A percentile compares a stretch with the other conserved stretches of the same genome.
Evolutionary conservation across 1,284 basidiomycete species (phyloP).

Genomic region (Rhodotorula sp.): DNA sequence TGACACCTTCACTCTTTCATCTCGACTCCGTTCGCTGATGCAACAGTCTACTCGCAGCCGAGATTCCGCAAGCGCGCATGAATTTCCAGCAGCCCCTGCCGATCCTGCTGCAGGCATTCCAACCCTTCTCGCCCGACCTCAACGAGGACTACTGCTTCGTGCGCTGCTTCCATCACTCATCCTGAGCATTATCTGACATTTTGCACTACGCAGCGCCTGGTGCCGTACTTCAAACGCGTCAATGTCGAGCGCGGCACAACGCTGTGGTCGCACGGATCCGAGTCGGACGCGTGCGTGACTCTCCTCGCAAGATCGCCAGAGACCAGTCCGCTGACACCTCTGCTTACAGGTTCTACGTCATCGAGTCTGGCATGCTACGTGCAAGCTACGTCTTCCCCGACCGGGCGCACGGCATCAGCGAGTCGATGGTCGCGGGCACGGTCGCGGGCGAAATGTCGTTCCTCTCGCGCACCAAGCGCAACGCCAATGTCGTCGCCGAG

Average conservation of each 20-base stretch:
- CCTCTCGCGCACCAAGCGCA: conserved; percentile 71
- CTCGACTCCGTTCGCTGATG: conserved; percentile 49
- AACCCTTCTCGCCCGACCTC: conserved; percentile 53
- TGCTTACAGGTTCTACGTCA: conserved; percentile 61
- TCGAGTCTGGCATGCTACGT: conserved; percentile 77
- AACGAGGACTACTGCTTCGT: conserved; percentile 45
- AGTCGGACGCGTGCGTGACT: conserved; percentile 62
- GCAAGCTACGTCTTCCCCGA: conserved; percentile 62
- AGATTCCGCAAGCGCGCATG: conserved; percentile 21
- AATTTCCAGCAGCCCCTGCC: conserved; percentile 52
- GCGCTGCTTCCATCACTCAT: neutral
- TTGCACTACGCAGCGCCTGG: conserved; percentile 53
- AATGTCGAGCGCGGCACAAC: conserved; percentile 62
- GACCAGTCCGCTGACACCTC: neutral
- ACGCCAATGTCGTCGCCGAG: conserved; percentile 83
- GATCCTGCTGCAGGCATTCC: conserved; percentile 56
- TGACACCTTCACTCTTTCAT: too few species aligned
- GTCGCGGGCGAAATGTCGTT: conserved; percentile 85
- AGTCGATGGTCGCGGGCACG: conserved; percentile 80
- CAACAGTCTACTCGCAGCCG: conserved; percentile 45
- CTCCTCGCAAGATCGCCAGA: neutral
- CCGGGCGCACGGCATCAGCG: conserved; percentile 65
- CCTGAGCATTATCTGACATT: neutral
- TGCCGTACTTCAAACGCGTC: conserved; percentile 70
- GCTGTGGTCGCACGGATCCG: conserved; percentile 75